Evolutionary conservation across 441 rosid species (phyloP), one percentile per base, ranked within the genome.

Genomic region (Erodium texanum): DNA sequence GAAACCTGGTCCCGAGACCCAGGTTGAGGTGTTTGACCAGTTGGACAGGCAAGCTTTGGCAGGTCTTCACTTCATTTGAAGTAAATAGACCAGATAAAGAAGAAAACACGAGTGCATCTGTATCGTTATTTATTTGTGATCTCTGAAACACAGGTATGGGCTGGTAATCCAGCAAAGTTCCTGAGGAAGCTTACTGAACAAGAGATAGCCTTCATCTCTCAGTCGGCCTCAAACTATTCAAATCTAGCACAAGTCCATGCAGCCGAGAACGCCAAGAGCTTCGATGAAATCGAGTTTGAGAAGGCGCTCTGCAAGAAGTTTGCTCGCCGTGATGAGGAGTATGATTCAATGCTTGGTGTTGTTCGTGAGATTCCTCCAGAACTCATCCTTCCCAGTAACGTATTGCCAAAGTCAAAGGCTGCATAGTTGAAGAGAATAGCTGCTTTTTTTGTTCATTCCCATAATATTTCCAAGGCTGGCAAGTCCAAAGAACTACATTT

Each of bases 311-410:
- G 92, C 70, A 91, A 85, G 84, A 93, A 86, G 84, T 82, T 82
- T 80, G 93, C 88, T 67, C 70, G 0, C 45, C 74, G 80, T 64
- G 95, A 91, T 68, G 95, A 90, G 82, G 94, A 89, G 64, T 86
- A 89, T 71, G 96, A 91, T 81, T 85, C 95, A 10, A 82, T 91
- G 95, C 77, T 91, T 71, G 97, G 96, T 27, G 86, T 85, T 22
- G n/a, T 22, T 58, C 63, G 63, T 22, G 63, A 58, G 63, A 58
- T 58, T 9, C 24, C 62, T 19, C 63, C 63, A 1, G 27, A 20
- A 5, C 63, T 58, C 9, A 58, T 23, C 63, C 63, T 58, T 58
- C 63, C 63, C 29, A 15, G 22, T 58, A 58, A 23, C 27, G 63
- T 58, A 20, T 2, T 58, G 20, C 63, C 63, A 22, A 58, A 58